Evolutionary conservation across 805 yeast genomes (phyloP), one percentile per base, ranked within the genome.

Genomic region (Starmera quercuum): DNA sequence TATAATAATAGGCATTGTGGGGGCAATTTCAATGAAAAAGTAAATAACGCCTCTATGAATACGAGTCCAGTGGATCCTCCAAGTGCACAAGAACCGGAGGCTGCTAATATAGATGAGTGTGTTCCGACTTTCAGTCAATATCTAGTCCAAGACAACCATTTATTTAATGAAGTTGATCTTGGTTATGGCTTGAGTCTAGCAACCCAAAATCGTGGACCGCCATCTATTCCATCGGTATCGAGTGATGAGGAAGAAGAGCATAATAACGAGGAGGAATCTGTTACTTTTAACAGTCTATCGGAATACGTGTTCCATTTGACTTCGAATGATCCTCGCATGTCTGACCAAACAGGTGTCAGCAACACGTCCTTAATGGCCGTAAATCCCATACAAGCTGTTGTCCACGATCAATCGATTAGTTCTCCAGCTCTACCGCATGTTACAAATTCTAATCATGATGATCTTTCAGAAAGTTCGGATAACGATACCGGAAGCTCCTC

Each of bases 191-290:
- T 42, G 7, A 49, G 45, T 2, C 24, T 38, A 12, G 39, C 42
- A 2, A 43, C 42, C 12, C 48, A 42, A 25, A 41, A 40, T 17
- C 43, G 50, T 19, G 54, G 53, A 2, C 54, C 54, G 2, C 54
- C 56, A 4, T 47, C 53, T 7, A 11, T 49, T 9, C 31, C 42
- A 20, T 43, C 52, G 2, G 34, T 42, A 34, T 32, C 43, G 7
- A 37, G 51, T 3, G 47, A 37, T 8, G 51, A 40, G 16, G 42
- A 38, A 1, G 26, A 21, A 32, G 30, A 13, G 7, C 28, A 28
- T 9, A 7, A 24, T 6, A 28, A 26, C 4, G 23, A 31, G 19
- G 38, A 35, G 12, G 18, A 14, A 5, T 32, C 33, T 4, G 26
- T 8, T 4, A 10, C 11, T 11, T 33, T 21, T 13, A 30, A 13